Conservation (phyloP, 352 stramenopile species). For the Thalassiosira gravida region DNA sequence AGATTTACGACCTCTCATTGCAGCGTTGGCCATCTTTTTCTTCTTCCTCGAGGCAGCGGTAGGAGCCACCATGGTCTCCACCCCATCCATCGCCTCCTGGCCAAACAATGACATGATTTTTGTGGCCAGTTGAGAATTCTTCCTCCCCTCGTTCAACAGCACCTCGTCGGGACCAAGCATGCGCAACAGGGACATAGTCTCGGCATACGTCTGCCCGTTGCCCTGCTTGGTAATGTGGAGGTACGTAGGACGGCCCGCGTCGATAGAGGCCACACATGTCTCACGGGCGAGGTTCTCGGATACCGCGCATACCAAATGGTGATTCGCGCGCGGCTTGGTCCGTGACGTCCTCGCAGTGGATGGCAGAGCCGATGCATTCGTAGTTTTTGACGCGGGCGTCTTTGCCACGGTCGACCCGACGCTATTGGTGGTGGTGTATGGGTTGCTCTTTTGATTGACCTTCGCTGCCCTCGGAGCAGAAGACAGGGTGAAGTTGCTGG, state of each 20-base stretch:
- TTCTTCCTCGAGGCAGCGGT: too few species aligned
- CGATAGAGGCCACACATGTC: slow-evolving; percentile 80
- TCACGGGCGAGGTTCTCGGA: slow-evolving; percentile 84
- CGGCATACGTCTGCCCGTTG: slow-evolving; percentile 82
- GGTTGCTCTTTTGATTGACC: slow-evolving; percentile 19
- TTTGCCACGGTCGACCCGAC: background rate
- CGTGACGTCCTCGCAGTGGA: slow-evolving; percentile 13
- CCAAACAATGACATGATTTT: slow-evolving; percentile 76
- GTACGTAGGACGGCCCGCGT: slow-evolving; percentile 66
- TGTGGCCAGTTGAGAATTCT: slow-evolving; percentile 67
- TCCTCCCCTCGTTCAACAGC: slow-evolving; percentile 82
- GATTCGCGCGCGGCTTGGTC: slow-evolving; percentile 11
- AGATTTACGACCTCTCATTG: slow-evolving; percentile 3
- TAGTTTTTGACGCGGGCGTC: slow-evolving; percentile 4
- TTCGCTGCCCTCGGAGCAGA: slow-evolving; percentile 15
- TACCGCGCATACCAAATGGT: slow-evolving; percentile 77
- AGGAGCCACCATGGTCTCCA: slow-evolving; percentile 17
- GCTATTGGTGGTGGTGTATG: slow-evolving; percentile 29
- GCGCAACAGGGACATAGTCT: slow-evolving; percentile 78
- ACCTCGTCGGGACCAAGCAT: slow-evolving; percentile 81
- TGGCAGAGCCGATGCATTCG: background rate
- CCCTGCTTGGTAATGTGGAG: slow-evolving; percentile 80
- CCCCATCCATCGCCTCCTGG: slow-evolving; percentile 5
- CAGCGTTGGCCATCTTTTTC: slow-evolving; percentile 6
- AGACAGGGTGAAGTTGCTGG: slow-evolving; percentile 41